phyloP scores from a whole-genome alignment of 1,139 yeast species.

The Yamadazyma sp. region DNA sequence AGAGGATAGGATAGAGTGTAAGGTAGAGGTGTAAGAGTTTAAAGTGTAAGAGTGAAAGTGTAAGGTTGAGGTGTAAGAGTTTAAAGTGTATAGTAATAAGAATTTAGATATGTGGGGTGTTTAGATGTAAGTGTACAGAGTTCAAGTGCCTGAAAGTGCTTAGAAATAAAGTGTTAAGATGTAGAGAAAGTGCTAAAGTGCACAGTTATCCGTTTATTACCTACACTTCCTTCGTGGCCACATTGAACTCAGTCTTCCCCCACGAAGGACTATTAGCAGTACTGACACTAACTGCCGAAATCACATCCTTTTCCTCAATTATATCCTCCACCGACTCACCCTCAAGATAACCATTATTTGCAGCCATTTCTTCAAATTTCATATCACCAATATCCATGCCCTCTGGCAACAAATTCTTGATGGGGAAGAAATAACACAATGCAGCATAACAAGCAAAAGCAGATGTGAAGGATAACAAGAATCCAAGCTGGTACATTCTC shows the following conservation, averaged over 20 bases:
- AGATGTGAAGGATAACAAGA: slow-evolving; percentile 10
- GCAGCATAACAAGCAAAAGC: slow-evolving; percentile 10
- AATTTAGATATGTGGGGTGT: too few relatives aligned
- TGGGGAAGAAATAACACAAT: slow-evolving; percentile 8
- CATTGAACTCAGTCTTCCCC: slow-evolving; percentile 2
- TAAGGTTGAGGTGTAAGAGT: too few relatives aligned
- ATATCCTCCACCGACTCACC: slow-evolving; percentile 10
- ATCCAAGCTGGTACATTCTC: slow-evolving; percentile 11
- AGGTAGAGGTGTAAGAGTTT: too few relatives aligned
- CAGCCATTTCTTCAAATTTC: slow-evolving; percentile 9
- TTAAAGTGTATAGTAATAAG: too few relatives aligned
- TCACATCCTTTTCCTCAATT: neutral
- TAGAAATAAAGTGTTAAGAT: too few relatives aligned
- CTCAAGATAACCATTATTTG: slow-evolving; percentile 9
- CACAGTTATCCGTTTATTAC: too few relatives aligned
- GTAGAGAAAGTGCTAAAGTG: too few relatives aligned
- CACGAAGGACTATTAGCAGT: too few relatives aligned
- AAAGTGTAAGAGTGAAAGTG: too few relatives aligned
- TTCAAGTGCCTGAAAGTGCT: too few relatives aligned
- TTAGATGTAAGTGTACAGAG: too few relatives aligned
- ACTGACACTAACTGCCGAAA: neutral
- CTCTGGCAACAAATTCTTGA: slow-evolving; percentile 7
- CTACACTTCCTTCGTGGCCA: neutral
- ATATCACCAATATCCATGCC: slow-evolving; percentile 8
- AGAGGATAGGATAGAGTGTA: too few relatives aligned